phyloP scores from a whole-genome alignment of 2,329 filamentous ascomycete species.

The Lachnellula subtilissima region DNA sequence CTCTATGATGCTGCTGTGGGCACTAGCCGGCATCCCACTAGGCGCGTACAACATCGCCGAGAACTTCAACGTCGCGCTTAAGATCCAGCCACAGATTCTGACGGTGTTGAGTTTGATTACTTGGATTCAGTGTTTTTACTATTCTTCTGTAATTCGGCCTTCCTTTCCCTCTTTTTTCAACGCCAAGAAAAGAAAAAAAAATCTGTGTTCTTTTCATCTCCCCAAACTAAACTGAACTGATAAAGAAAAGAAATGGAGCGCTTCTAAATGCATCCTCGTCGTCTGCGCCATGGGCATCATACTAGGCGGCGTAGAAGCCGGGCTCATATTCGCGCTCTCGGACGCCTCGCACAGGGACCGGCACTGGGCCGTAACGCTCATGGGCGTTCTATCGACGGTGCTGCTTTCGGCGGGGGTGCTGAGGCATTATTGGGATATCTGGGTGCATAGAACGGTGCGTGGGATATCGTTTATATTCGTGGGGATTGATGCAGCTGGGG shows the following conservation, averaged over 20 bases:
- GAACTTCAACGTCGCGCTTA: slow-evolving; percentile 31
- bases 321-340: slow-evolving; percentile 51
- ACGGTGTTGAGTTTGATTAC: slow-evolving; percentile 32
- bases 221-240: neutral
- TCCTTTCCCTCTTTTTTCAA: neutral
- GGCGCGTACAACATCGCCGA: slow-evolving; percentile 40
- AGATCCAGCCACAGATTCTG: slow-evolving; percentile 32
- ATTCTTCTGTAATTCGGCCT: slow-evolving; percentile 39
- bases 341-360: slow-evolving; percentile 37
- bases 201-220: too few relatives aligned
- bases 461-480: slow-evolving; percentile 72
- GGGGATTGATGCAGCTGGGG: slow-evolving; percentile 63
- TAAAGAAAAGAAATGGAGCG: slow-evolving; percentile 41
- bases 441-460: slow-evolving; percentile 57
- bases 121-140: slow-evolving; percentile 32
- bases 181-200: too few relatives aligned
- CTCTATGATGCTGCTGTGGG: slow-evolving; percentile 70
- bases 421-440: slow-evolving; percentile 67
- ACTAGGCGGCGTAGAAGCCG: slow-evolving; percentile 56
- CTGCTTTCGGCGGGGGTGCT: slow-evolving; percentile 63
- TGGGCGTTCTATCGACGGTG: slow-evolving; percentile 60
- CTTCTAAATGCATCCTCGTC: slow-evolving; percentile 43
- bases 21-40: slow-evolving; percentile 61
- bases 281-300: slow-evolving; percentile 47
- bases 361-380: slow-evolving; percentile 59